Evolutionary conservation across 768 basidiomycete species (phyloP), one percentile per base, ranked within the genome.

Genomic region (Lactarius sp.): DNA sequence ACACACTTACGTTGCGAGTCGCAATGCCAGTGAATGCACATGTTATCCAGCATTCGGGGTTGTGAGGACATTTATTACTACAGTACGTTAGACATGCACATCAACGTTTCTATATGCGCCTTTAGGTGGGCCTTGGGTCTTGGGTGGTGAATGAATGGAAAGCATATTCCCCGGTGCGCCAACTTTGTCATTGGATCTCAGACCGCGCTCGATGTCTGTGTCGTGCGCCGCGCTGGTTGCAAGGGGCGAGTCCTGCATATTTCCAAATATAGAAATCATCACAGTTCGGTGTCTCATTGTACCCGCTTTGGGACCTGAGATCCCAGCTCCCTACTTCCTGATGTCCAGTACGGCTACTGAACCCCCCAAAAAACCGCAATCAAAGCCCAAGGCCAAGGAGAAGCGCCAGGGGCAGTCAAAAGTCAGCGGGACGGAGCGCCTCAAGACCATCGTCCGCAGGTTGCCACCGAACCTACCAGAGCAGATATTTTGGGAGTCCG

Each of bases 381-480:
- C 68, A 55, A 75, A 69, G 61, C 72, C 51, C 77, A 75, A 65
- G 75, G 77, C 52, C 0, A 67, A 63, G 44, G 65, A 62, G 63
- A 36, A 75, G 70, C 44, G 68, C 71, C 1, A 75, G 74, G 14
- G 74, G 63, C 18, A 60, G 66, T 7, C 68, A 59, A 4, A 71
- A 61, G 20, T 69, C 72, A 14, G 71, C 18, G 74, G 75, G 20
- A 74, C 75, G 5, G 87, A 89, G 65, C 83, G 89, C 5, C 77
- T 94, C 69, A 98, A 99, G 80, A 86, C 86, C 36, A 82, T 97
- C 67, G 87, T 98, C 18, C 85, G 96, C 49, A 78, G 92, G 44
- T 79, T 98, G 5, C 96, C 96, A 0, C 90, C 95, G 13, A 93
- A 94, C 70, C 79, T 99, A 3, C 96, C 96, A 4, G 94, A 94